Conservation (phyloP, 2,329 filamentous ascomycete species). For the Hymenoscyphus scutula region DNA sequence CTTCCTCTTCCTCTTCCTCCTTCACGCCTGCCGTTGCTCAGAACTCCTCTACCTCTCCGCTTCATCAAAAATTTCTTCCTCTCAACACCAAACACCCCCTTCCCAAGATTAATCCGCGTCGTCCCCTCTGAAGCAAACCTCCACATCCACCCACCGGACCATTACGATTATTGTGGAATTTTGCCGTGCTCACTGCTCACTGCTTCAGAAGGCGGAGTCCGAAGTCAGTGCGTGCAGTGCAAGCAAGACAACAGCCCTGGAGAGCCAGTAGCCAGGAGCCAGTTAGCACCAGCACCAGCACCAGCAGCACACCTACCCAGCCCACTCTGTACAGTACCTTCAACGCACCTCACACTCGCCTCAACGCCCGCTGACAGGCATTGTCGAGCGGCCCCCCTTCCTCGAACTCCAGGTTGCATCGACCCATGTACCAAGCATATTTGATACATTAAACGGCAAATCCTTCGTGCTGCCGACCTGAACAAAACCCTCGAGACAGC, state of each 20-base stretch:
- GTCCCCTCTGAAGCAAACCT: background rate
- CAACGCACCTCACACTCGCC: background rate
- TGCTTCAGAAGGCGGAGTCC: background rate
- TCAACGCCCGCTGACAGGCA: background rate
- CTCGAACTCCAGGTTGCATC: background rate
- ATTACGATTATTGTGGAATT: background rate
- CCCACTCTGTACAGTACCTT: background rate
- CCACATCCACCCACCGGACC: background rate
- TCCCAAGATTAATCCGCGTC: background rate
- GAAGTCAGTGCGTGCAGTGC: background rate
- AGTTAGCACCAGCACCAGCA: too few species aligned
- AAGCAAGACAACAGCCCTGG: background rate
- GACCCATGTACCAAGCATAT: slow-evolving; percentile 2
- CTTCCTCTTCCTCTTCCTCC: background rate
- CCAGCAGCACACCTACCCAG: too few species aligned
- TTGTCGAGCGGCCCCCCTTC: background rate
- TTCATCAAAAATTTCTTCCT: background rate
- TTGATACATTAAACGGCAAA: slow-evolving; percentile 6
- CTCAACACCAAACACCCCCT: background rate
- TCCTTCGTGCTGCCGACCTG: slow-evolving; percentile 2
- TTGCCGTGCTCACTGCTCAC: background rate
- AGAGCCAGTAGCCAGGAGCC: too few species aligned
- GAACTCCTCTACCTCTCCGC: background rate
- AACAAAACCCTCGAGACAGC: slow-evolving; percentile 4
- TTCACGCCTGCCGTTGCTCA: slow-evolving; percentile 2